Evolutionary conservation across 2,329 filamentous ascomycete species (phyloP).

Genomic region (Sporothrix brunneoviolacea): DNA sequence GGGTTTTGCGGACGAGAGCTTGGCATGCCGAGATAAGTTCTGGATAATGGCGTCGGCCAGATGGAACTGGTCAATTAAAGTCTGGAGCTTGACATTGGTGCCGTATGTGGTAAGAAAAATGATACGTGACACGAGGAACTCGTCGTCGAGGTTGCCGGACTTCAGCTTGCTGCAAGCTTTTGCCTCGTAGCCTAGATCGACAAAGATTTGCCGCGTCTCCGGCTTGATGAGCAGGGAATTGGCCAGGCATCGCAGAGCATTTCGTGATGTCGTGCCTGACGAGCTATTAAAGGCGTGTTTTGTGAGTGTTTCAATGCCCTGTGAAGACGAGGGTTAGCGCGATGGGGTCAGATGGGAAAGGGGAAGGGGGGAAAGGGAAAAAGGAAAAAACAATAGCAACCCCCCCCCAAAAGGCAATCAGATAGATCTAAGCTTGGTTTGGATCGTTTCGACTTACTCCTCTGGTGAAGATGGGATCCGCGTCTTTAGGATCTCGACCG

Average conservation of each 20-base stretch:
- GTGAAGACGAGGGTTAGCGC: conserved; percentile 8
- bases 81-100: conserved; percentile 58
- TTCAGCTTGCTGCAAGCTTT: conserved; percentile 66
- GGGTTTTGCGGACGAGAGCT: conserved; percentile 26
- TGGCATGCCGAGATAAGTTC: conserved; percentile 65
- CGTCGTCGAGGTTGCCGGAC: conserved; percentile 70
- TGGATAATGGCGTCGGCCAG: conserved; percentile 62
- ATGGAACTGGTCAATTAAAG: conserved; percentile 58
- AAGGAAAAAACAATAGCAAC: neutral
- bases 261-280: conserved; percentile 58
- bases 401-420: neutral
- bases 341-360: neutral
- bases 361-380: neutral
- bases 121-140: conserved; percentile 76
- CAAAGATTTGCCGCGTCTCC: conserved; percentile 63
- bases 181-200: conserved; percentile 60
- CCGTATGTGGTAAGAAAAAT: conserved; percentile 76
- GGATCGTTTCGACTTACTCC: conserved; percentile 43
- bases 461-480: conserved; percentile 78
- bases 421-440: neutral
- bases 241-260: conserved; percentile 74
- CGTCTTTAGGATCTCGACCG: conserved; percentile 63
- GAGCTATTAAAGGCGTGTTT: conserved; percentile 66
- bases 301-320: conserved; percentile 71
- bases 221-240: conserved; percentile 72